A percentile compares a stretch with the other conserved stretches of the same genome.
Conservation (phyloP, 208 protist genomes). For the Leishmania mexicana region DNA sequence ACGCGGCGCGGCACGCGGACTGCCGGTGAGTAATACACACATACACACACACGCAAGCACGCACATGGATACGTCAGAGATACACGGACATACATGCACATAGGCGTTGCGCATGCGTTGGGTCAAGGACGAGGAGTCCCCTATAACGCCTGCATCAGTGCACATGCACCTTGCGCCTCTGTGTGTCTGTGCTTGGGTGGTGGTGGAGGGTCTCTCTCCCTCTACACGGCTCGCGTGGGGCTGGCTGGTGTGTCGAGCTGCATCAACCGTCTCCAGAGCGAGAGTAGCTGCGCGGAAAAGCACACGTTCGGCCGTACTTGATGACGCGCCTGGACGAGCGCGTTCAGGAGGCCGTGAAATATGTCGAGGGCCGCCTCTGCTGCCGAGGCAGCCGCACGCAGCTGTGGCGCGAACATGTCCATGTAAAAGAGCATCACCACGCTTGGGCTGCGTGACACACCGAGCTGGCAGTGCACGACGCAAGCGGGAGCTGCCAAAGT, state of each 20-base stretch:
- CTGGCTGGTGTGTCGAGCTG: not conserved
- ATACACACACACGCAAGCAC: not conserved
- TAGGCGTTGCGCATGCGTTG: not conserved
- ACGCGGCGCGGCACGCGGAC: not conserved
- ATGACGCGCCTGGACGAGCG: constrained; percentile 48
- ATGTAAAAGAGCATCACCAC: constrained; percentile 64
- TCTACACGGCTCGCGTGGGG: not conserved
- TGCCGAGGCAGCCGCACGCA: constrained; percentile 2
- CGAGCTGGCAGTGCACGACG: constrained; percentile 83
- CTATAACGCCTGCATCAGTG: not conserved
- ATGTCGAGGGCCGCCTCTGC: not conserved
- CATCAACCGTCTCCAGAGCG: constrained; percentile 42
- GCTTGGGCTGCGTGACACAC: constrained; percentile 76
- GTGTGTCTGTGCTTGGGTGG: constrained; percentile 7
- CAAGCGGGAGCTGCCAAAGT: constrained; percentile 27
- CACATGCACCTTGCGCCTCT: not conserved
- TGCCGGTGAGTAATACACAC: not conserved
- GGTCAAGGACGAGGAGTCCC: not conserved
- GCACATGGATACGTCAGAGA: not conserved
- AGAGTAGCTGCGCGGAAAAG: constrained; percentile 64
- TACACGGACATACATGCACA: not conserved
- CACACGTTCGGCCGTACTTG: constrained; percentile 66
- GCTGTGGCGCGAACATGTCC: constrained; percentile 6
- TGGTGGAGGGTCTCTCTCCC: not conserved
- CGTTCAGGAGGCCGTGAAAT: constrained; percentile 34